Evolutionary conservation across 2,329 filamentous ascomycete genomes (phyloP).

Genomic region (Sphaceloma murrayae): DNA sequence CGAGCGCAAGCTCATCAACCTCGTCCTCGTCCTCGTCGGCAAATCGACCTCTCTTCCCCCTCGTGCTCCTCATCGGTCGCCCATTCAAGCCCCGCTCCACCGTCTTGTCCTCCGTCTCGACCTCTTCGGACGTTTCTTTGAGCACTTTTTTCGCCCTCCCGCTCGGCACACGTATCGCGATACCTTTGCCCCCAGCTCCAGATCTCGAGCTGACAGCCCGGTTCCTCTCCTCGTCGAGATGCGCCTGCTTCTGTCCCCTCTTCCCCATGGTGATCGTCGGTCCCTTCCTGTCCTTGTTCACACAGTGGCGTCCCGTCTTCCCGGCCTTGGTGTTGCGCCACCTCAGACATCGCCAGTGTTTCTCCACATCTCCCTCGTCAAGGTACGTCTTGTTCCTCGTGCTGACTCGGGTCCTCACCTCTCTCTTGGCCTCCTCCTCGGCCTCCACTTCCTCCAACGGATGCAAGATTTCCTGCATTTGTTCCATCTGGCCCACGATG

Average conservation of each 20-base stretch:
- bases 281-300: background rate
- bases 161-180: background rate
- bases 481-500: conserved; percentile 71
- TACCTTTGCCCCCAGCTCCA: conserved; percentile 1
- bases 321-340: conserved; percentile 57
- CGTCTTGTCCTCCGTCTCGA: conserved; percentile 32
- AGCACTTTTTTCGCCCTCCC: conserved; percentile 3
- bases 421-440: conserved; percentile 40
- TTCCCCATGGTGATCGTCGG: conserved; percentile 2
- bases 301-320: conserved; percentile 13
- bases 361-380: conserved; percentile 43
- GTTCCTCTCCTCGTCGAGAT: background rate
- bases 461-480: conserved; percentile 62
- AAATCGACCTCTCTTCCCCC: conserved; percentile 25
- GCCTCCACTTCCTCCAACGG: conserved; percentile 37
- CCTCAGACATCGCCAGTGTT: conserved; percentile 46
- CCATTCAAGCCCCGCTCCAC: conserved; percentile 37
- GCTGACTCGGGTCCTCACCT: conserved; percentile 45
- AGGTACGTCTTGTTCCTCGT: conserved; percentile 54
- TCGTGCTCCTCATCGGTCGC: conserved; percentile 30
- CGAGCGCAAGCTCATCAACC: conserved; percentile 25
- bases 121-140: background rate
- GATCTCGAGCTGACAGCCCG: background rate
- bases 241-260: conserved; percentile 1
- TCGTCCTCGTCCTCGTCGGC: conserved; percentile 4